Evolutionary conservation across 1,284 basidiomycete species (phyloP).

Genomic region (Sparassis latifolia): DNA sequence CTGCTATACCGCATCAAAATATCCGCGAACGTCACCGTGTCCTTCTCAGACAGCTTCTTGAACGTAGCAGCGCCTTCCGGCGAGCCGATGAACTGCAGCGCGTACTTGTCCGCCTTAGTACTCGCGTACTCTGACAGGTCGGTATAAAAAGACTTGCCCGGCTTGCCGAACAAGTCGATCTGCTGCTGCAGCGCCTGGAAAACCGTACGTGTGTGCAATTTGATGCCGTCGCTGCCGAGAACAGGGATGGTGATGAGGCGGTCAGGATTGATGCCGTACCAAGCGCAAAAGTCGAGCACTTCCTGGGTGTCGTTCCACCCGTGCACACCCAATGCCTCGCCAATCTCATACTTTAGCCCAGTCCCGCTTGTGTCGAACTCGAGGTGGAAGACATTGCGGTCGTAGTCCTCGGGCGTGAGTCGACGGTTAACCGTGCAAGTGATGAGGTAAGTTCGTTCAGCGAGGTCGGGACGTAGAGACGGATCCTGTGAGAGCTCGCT

Average conservation of each 20-base stretch:
- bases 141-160: slow-evolving; percentile 93
- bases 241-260: slow-evolving; percentile 81
- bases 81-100: slow-evolving; percentile 89
- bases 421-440: slow-evolving; percentile 93
- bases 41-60: slow-evolving; percentile 93
- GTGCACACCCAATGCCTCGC: slow-evolving; percentile 95
- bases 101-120: slow-evolving; percentile 68
- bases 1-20: slow-evolving; percentile 77
- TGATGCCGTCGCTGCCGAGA: slow-evolving; percentile 45
- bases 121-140: slow-evolving; percentile 80
- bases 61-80: slow-evolving; percentile 90
- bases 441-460: slow-evolving; percentile 90
- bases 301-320: slow-evolving; percentile 96
- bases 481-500: slow-evolving; percentile 54
- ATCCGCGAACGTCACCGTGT: slow-evolving; percentile 93
- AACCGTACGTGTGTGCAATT: slow-evolving; percentile 84
- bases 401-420: slow-evolving; percentile 91
- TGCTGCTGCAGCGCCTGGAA: slow-evolving; percentile 96
- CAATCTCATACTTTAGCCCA: slow-evolving; percentile 91
- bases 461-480: slow-evolving; percentile 79
- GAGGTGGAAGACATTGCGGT: slow-evolving; percentile 98
- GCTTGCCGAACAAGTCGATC: slow-evolving; percentile 93
- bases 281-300: slow-evolving; percentile 83
- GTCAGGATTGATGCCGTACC: slow-evolving; percentile 86
- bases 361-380: slow-evolving; percentile 93